Evolutionary conservation across 805 yeast genomes (phyloP).

Genomic region (Myxozyma monticola): DNA sequence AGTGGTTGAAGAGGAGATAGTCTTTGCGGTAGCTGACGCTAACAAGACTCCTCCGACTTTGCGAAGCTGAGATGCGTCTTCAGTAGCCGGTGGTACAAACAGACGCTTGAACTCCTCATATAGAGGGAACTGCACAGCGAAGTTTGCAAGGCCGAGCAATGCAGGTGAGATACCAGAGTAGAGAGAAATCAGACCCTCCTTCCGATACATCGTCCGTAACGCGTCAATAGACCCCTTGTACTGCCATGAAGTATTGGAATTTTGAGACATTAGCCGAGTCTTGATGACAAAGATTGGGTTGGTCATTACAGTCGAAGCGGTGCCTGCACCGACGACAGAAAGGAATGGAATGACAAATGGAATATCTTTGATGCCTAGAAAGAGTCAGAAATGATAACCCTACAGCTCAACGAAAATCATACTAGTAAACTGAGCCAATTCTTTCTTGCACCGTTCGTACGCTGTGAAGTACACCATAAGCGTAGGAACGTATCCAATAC

Average conservation of each 20-base stretch:
- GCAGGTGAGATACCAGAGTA: constrained; percentile 91
- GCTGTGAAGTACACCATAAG: constrained; percentile 95
- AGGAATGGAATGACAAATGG: constrained; percentile 45
- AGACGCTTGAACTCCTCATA: constrained; percentile 73
- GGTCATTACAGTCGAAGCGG: constrained; percentile 75
- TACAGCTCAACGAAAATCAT: neutral
- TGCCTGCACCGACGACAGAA: constrained; percentile 84
- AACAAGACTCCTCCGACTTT: constrained; percentile 48
- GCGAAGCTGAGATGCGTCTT: constrained; percentile 22
- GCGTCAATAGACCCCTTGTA: constrained; percentile 84
- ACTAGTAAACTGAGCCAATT: constrained; percentile 44
- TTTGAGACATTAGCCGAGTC: constrained; percentile 74
- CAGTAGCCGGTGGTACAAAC: constrained; percentile 42
- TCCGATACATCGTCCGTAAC: constrained; percentile 67
- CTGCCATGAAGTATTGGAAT: constrained; percentile 40
- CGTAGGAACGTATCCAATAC: constrained; percentile 91
- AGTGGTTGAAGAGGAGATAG: constrained; percentile 83
- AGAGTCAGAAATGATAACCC: neutral
- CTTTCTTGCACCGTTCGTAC: constrained; percentile 72
- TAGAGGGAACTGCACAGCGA: constrained; percentile 93
- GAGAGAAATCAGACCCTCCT: constrained; percentile 78
- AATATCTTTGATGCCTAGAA: constrained; percentile 35
- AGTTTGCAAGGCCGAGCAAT: constrained; percentile 84
- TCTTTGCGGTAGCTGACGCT: constrained; percentile 80
- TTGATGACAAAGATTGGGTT: constrained; percentile 98